Evolutionary conservation across 2,329 filamentous ascomycete genomes (phyloP).

Genomic region (Verruconis gallopava): DNA sequence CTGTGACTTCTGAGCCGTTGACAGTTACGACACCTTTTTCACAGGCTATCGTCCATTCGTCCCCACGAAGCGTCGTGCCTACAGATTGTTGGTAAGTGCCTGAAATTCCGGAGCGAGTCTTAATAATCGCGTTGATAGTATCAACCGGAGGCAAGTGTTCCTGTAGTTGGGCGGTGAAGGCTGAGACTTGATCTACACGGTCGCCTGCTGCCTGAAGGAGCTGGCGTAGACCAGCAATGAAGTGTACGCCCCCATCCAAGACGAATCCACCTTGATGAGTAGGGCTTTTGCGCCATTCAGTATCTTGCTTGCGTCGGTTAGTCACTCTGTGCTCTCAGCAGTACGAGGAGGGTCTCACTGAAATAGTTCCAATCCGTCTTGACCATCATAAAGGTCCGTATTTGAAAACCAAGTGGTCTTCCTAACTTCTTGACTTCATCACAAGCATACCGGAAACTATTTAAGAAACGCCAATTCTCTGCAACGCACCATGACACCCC

Average conservation of each 20-base stretch:
- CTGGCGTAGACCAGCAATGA: slow-evolving; percentile 47
- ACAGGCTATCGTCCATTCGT: slow-evolving; percentile 44
- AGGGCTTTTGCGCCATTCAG: slow-evolving; percentile 53
- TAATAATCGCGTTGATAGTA: slow-evolving; percentile 47
- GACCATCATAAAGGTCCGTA: slow-evolving; percentile 34
- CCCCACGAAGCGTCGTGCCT: slow-evolving; percentile 42
- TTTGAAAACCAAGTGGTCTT: slow-evolving; percentile 41
- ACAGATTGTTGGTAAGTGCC: slow-evolving; percentile 47
- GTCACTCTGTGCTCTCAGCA: not conserved
- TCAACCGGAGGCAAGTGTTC: slow-evolving; percentile 52
- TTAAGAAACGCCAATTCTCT: slow-evolving; percentile 59
- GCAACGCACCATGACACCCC: slow-evolving; percentile 46
- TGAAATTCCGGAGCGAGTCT: slow-evolving; percentile 39
- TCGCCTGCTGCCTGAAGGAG: slow-evolving; percentile 40
- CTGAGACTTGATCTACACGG: slow-evolving; percentile 37
- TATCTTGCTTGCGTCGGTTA: slow-evolving; percentile 25
- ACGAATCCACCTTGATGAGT: slow-evolving; percentile 64
- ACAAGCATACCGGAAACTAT: slow-evolving; percentile 40
- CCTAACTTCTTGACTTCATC: slow-evolving; percentile 40
- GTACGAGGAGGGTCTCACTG: slow-evolving; percentile 19
- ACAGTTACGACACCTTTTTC: slow-evolving; percentile 41
- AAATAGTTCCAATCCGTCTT: slow-evolving; percentile 41
- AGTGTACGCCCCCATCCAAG: slow-evolving; percentile 65
- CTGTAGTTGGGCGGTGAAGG: slow-evolving; percentile 43
- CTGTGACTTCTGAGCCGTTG: slow-evolving; percentile 20